Base-by-base conservation (phyloP, 805 yeast species). In the Nakazawaea pomicola region DNA sequence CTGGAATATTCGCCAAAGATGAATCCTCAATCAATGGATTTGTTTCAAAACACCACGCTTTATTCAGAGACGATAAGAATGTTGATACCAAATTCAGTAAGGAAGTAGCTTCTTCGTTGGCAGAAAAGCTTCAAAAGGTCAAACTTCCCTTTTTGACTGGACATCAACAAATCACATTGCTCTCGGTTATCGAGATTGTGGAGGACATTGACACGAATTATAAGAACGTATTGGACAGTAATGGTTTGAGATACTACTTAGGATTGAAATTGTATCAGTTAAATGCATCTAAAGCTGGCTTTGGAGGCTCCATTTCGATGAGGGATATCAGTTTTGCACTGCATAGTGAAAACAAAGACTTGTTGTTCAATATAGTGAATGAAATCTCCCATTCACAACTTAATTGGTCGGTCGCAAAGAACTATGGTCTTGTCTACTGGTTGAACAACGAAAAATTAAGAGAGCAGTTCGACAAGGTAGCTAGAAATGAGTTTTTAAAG, bases 251-350 rank as follows among this genome's bases (percentile, higher is more conserved):
- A 41, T 91, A 81, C 52, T 69, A 79, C 44, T 64, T 85, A 14
- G 91, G 95, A 3, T 74, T 78, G 50, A 82, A 78, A 49, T 62
- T 90, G 33, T 84, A 75, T 51, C 78, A 76, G 48, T 59, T 61
- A 35, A 63, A 63, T 40, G 28, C 58, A 29, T 56, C 70, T 7
- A 59, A 66, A 28, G 62, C 9, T 9, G 41, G 46, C 17, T 33
- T 25, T 35, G 6, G 36, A 2, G 55, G 62, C 16, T 58, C 68
- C 5, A 63, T 90, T 46, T 70, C 80, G 1, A 82, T 83, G 78
- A 70, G 98, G 53, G 97, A 91, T 60, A 72, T 83, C 40, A 72
- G 74, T 38, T 91, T 95, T 90, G 98, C 96, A 0, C 62, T 85
- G 18, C 95, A 88, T 58, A 81, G 93, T 41, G 83, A 78, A 33